phyloP scores from a whole-genome alignment of 345 rosid genomes.

The Aurinia saxatilis region DNA sequence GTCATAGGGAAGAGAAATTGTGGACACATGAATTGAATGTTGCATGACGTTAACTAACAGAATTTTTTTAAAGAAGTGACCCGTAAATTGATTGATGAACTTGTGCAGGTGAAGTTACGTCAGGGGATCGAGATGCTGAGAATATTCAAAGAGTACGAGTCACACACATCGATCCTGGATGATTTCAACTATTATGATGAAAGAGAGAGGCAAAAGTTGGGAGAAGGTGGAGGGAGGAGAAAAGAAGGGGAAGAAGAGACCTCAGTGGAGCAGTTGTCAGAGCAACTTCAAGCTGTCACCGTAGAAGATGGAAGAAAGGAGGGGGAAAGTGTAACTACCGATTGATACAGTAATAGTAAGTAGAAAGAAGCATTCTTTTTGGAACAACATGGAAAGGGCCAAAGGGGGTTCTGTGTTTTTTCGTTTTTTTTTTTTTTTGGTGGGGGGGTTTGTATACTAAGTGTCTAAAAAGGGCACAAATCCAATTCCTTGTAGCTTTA shows the following conservation, averaged over 20 bases:
- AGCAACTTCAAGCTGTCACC: slow-evolving; percentile 28
- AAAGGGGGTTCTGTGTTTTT: neutral
- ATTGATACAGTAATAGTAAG: slow-evolving; percentile 13
- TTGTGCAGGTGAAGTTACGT: slow-evolving; percentile 51
- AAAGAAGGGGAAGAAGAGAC: slow-evolving; percentile 15
- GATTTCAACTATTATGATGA: slow-evolving; percentile 58
- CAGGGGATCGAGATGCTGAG: slow-evolving; percentile 65
- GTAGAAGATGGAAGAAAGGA: slow-evolving; percentile 27
- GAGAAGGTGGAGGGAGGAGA: slow-evolving; percentile 8
- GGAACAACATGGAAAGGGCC: slow-evolving; percentile 9
- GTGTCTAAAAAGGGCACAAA: neutral
- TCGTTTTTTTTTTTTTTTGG: too few relatives aligned
- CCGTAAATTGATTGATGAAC: neutral
- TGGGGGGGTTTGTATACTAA: slow-evolving; percentile 5
- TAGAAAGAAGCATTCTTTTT: slow-evolving; percentile 18
- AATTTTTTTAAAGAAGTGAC: neutral
- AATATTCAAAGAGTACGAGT: slow-evolving; percentile 56
- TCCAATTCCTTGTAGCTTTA: slow-evolving; percentile 9
- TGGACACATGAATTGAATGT: neutral
- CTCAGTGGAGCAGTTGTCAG: slow-evolving; percentile 37
- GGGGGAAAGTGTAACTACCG: neutral
- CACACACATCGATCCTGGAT: slow-evolving; percentile 48
- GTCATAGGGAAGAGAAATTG: neutral
- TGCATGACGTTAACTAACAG: neutral
- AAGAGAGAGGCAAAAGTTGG: slow-evolving; percentile 34